These are phyloP conservation scores for Lepraria neglecta DNA, from an alignment of 495 filamentous ascomycete species.

Conservation along the genomic window DNA sequence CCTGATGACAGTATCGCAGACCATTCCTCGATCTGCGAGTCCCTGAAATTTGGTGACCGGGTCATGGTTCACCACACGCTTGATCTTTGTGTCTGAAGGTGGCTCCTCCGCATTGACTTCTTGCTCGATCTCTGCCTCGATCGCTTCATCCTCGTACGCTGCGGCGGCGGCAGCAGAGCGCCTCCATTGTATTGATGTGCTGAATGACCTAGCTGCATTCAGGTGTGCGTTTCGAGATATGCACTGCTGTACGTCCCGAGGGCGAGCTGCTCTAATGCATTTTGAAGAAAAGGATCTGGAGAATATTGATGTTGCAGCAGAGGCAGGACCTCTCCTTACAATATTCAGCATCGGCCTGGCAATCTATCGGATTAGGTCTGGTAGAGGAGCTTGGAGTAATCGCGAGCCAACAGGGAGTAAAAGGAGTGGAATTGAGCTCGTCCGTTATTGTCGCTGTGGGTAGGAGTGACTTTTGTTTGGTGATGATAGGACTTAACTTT, in stretches of 20 bases:
- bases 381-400: neutral
- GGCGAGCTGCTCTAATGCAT: conserved; percentile 14
- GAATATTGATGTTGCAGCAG: conserved; percentile 13
- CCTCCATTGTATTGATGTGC: conserved; percentile 15
- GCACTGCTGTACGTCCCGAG: neutral
- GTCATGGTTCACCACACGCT: conserved; percentile 22
- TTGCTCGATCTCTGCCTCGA: conserved; percentile 26
- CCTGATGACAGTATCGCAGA: conserved; percentile 58
- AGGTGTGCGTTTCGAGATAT: neutral
- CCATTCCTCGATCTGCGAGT: conserved; percentile 52
- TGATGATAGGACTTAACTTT: conserved; percentile 4
- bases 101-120: conserved; percentile 13
- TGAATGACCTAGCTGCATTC: neutral
- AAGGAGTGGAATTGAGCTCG: neutral
- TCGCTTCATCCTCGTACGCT: conserved; percentile 23
- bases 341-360: conserved; percentile 22
- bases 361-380: neutral
- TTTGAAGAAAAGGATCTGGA: conserved; percentile 6
- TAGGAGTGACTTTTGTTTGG: neutral
- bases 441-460: neutral
- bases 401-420: neutral
- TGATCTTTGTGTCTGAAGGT: conserved; percentile 11
- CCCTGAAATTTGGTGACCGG: conserved; percentile 63
- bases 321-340: conserved; percentile 26
- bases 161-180: conserved; percentile 29